Conservation (phyloP, 495 filamentous ascomycete species). For the Pyrenopolyporus hunteri region DNA sequence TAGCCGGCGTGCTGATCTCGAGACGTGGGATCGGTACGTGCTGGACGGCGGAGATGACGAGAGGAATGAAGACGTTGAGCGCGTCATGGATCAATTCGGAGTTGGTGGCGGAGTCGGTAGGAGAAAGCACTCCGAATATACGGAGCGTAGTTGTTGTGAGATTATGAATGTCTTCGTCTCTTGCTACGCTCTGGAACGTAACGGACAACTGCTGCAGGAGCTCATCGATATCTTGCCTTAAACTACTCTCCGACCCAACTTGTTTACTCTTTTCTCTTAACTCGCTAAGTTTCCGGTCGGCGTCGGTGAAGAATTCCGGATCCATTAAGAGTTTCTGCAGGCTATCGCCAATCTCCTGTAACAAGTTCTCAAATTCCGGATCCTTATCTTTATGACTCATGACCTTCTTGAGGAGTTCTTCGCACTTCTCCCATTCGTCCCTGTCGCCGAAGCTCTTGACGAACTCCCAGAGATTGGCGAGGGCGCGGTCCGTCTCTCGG, state of each 20-base stretch:
- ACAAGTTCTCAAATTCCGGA: conserved; percentile 80
- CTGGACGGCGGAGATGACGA: conserved; percentile 75
- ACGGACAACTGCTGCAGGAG: conserved; percentile 71
- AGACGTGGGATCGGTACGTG: conserved; percentile 88
- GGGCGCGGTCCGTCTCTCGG: conserved; percentile 72
- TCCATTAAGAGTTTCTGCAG: conserved; percentile 86
- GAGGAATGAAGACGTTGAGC: conserved; percentile 78
- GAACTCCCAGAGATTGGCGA: conserved; percentile 77
- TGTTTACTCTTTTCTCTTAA: conserved; percentile 70
- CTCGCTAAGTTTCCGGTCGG: conserved; percentile 71
- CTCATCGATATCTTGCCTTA: conserved; percentile 75
- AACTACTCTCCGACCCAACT: conserved; percentile 64
- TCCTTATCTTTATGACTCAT: conserved; percentile 76
- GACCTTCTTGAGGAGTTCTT: conserved; percentile 68
- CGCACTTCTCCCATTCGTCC: conserved; percentile 75
- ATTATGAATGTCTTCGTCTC: conserved; percentile 72
- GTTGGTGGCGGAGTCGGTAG: conserved; percentile 60
- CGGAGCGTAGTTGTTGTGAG: conserved; percentile 66
- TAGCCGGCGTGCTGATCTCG: conserved; percentile 79
- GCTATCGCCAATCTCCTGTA: conserved; percentile 71
- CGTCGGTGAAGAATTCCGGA: conserved; percentile 79
- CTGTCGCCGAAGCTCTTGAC: conserved; percentile 77
- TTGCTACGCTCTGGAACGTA: conserved; percentile 68
- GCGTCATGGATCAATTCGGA: conserved; percentile 74
- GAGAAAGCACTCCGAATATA: conserved; percentile 71